These are phyloP conservation scores for Globisporangium okanoganense DNA, from an alignment of 352 stramenopile species.

Conservation along the genomic window DNA sequence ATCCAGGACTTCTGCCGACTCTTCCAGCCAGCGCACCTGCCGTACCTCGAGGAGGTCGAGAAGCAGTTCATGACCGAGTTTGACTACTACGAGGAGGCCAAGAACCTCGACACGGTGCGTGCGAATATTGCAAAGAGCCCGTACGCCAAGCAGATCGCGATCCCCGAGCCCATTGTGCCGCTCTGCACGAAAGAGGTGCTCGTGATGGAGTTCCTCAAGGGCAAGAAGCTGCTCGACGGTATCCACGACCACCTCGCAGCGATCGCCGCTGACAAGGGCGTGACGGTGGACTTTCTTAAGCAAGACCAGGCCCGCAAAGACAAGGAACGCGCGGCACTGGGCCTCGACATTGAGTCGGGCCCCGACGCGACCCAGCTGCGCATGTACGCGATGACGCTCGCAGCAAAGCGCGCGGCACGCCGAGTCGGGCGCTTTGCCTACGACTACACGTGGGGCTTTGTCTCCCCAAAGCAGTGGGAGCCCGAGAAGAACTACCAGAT, in stretches of 20 bases:
- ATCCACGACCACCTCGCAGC: conserved; percentile 90
- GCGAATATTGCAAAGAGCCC: conserved; percentile 86
- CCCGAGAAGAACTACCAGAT: conserved; percentile 44
- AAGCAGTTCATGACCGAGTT: conserved; percentile 98
- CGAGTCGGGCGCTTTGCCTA: conserved; percentile 48
- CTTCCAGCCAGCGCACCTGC: conserved; percentile 94
- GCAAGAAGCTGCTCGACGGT: conserved; percentile 79
- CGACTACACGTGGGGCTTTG: conserved; percentile 85
- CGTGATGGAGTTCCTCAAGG: conserved; percentile 94
- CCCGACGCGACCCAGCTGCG: conserved; percentile 54
- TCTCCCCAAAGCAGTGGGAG: conserved; percentile 47
- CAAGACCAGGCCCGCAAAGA: conserved; percentile 71
- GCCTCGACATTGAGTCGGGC: conserved; percentile 73
- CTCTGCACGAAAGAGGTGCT: conserved; percentile 93
- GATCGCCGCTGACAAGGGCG: conserved; percentile 82
- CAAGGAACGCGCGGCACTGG: conserved; percentile 48
- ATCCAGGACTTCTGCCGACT: conserved; percentile 94
- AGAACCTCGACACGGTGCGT: conserved; percentile 87
- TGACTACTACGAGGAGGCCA: conserved; percentile 92
- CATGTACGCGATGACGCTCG: conserved; percentile 47
- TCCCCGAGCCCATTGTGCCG: conserved; percentile 85
- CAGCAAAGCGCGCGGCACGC: conserved; percentile 33
- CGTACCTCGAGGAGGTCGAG: conserved; percentile 93
- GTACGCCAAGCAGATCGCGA: conserved; percentile 61
- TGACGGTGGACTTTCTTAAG: conserved; percentile 84